Percentiles rank a stretch among this genome's conserved stretches.
These are phyloP conservation scores for Limnanthes douglasii DNA, from an alignment of 345 rosid species.

Conservation along the genomic window DNA sequence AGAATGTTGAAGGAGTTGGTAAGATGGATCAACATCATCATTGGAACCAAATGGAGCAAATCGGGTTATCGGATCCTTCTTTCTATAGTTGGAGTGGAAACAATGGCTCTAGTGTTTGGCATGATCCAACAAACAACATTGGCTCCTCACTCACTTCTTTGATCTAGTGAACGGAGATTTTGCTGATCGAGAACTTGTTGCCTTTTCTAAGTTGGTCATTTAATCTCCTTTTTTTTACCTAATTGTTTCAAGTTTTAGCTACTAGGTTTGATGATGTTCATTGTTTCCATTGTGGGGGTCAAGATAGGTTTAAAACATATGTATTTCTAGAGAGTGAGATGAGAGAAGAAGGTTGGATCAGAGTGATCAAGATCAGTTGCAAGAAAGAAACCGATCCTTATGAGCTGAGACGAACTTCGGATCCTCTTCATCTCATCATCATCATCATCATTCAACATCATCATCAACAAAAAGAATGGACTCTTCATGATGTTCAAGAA, in stretches of 20 bases:
- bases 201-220: too few relatives aligned
- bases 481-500: too few relatives aligned
- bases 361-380: conserved; percentile 74
- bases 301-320: too few relatives aligned
- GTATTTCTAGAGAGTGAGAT: conserved; percentile 13
- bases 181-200: too few relatives aligned
- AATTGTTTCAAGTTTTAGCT: conserved; percentile 1
- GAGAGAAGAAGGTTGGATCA: conserved; percentile 70
- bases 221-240: conserved; percentile 22
- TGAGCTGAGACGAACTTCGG: conserved; percentile 55
- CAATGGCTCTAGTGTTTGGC: conserved; percentile 48
- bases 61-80: conserved; percentile 43
- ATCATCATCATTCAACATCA: conserved; percentile 13
- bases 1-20: conserved; percentile 23
- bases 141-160: conserved; percentile 70
- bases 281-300: too few relatives aligned
- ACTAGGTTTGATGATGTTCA: conserved; percentile 17
- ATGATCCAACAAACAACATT: conserved; percentile 46
- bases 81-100: conserved; percentile 17
- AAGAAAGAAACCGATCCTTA: conserved; percentile 20
- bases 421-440: conserved; percentile 67
- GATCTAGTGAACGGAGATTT: conserved; percentile 26
- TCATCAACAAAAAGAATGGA: conserved; percentile 23
- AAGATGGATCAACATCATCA: conserved; percentile 20
- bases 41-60: conserved; percentile 31